Conservation (phyloP, 225 moss, liverwort and hornwort genomes). For the Straminergon stramineum region DNA sequence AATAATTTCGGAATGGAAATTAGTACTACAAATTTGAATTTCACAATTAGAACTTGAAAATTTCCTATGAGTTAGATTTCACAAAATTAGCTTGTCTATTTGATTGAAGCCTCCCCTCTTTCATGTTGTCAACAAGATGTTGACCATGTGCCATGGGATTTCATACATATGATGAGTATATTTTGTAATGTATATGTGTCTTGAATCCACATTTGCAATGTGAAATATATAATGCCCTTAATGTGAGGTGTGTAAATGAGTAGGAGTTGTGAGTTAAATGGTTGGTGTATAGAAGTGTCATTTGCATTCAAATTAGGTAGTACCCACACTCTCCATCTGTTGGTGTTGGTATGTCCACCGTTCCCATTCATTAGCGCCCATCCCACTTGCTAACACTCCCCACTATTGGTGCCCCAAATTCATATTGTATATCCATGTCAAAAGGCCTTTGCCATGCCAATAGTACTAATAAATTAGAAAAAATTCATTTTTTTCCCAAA, state of each 20-base stretch:
- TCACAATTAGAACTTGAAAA: neutral
- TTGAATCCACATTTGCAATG: neutral
- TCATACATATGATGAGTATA: neutral
- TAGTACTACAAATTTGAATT: neutral
- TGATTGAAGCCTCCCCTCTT: neutral
- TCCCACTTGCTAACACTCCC: accelerated
- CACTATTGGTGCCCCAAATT: neutral
- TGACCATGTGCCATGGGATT: neutral
- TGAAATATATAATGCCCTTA: neutral
- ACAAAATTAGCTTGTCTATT: neutral
- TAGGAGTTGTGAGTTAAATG: neutral
- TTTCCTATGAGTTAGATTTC: neutral
- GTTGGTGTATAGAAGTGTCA: neutral
- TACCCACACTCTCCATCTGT: accelerated
- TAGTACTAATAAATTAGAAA: neutral
- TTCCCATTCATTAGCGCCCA: accelerated
- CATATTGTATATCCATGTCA: neutral
- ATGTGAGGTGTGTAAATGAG: accelerated
- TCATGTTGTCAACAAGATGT: neutral
- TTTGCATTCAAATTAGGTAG: neutral
- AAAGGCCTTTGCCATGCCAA: accelerated
- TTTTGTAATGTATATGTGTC: neutral
- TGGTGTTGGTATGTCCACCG: accelerated
- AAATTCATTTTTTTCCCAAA: neutral
- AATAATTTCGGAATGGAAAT: neutral